phyloP scores from a whole-genome alignment of 2,329 filamentous ascomycete species.

The Ceratocystis diversiconidia region DNA sequence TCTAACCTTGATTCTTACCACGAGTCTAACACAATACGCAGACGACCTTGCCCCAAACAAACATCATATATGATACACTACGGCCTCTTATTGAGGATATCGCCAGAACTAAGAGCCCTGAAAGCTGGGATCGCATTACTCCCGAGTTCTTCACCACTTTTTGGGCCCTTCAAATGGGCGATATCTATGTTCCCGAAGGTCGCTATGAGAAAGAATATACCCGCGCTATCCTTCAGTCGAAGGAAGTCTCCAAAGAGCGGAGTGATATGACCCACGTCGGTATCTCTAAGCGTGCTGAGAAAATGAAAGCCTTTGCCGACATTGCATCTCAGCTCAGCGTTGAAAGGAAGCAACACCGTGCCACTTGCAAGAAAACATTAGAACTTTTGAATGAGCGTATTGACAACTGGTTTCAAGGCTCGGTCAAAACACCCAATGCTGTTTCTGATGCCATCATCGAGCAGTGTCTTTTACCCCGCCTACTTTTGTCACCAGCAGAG shows the following conservation, averaged over 20 bases:
- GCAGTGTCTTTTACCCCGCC: slow-evolving; percentile 79
- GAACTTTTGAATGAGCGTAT: slow-evolving; percentile 62
- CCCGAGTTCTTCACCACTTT: slow-evolving; percentile 79
- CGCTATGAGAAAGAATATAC: slow-evolving; percentile 67
- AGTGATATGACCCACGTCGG: slow-evolving; percentile 56
- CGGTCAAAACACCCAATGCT: slow-evolving; percentile 34
- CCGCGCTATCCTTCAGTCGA: slow-evolving; percentile 51
- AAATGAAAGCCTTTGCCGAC: slow-evolving; percentile 54
- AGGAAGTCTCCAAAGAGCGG: slow-evolving; percentile 54
- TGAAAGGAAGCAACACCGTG: slow-evolving; percentile 19
- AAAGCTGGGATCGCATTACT: slow-evolving; percentile 56
- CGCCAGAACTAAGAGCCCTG: slow-evolving; percentile 43
- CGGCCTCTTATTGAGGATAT: slow-evolving; percentile 60
- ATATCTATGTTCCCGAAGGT: slow-evolving; percentile 60
- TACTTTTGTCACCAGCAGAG: slow-evolving; percentile 71
- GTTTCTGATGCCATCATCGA: slow-evolving; percentile 72
- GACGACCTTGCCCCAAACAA: neutral
- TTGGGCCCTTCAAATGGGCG: slow-evolving; percentile 76
- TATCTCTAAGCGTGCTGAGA: slow-evolving; percentile 51
- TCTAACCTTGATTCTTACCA: neutral
- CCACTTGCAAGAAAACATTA: slow-evolving; percentile 26
- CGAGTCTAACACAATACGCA: neutral
- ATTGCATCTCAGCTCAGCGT: slow-evolving; percentile 26
- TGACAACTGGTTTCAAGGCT: slow-evolving; percentile 57
- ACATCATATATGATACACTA: slow-evolving; percentile 29